Percentiles rank a stretch among this genome's conserved stretches.
phyloP scores from a whole-genome alignment of 768 basidiomycete species.

The Mycena galericulata region DNA sequence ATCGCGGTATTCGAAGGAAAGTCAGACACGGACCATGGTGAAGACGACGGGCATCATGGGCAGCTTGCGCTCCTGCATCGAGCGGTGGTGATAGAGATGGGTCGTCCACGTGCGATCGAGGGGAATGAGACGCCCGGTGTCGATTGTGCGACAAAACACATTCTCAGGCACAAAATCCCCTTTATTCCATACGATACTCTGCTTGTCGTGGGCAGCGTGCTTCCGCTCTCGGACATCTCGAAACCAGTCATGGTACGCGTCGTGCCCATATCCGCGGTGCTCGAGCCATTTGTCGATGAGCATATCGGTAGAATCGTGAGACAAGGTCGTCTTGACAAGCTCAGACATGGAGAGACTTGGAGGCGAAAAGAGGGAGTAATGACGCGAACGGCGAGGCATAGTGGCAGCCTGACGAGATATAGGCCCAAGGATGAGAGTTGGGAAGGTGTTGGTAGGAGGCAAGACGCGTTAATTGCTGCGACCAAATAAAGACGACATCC shows the following conservation, averaged over 20 bases:
- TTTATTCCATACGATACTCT: constrained; percentile 71
- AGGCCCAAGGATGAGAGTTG: not conserved
- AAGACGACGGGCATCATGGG: constrained; percentile 87
- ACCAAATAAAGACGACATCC: no score
- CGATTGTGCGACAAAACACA: constrained; percentile 82
- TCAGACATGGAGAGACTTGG: constrained; percentile 81
- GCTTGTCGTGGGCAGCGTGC: constrained; percentile 65
- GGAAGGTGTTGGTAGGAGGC: not conserved
- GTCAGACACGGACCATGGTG: constrained; percentile 69
- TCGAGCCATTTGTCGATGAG: constrained; percentile 90
- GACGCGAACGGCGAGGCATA: constrained; percentile 58
- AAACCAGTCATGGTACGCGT: constrained; percentile 85
- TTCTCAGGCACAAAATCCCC: constrained; percentile 85
- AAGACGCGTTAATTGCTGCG: not conserved
- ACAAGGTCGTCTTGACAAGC: constrained; percentile 82
- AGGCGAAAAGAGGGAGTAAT: constrained; percentile 75
- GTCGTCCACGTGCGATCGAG: constrained; percentile 87
- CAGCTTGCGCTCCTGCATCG: constrained; percentile 77
- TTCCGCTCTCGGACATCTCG: constrained; percentile 74
- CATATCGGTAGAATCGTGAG: constrained; percentile 80
- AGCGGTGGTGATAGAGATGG: constrained; percentile 82
- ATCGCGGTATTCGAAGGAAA: constrained; percentile 20
- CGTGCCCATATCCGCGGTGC: constrained; percentile 68
- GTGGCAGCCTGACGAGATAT: not conserved
- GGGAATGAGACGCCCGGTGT: constrained; percentile 82